Evolutionary conservation across 352 stramenopile species (phyloP).

Genomic region (Phytopythium vexans): DNA sequence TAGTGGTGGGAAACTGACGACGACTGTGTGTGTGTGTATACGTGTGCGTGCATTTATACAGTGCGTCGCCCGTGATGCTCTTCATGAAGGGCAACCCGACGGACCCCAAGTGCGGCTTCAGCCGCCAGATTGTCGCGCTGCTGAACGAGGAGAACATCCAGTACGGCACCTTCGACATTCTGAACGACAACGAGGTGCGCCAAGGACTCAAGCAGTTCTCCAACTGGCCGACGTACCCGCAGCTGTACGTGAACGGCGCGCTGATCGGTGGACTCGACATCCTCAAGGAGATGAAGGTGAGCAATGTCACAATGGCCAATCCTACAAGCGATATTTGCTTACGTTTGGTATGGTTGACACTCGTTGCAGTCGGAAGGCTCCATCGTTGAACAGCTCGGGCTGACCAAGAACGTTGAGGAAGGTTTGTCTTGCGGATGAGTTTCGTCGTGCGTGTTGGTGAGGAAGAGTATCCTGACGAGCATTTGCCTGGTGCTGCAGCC

Average conservation of each 20-base stretch:
- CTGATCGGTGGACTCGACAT: conserved; percentile 97
- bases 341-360: background rate
- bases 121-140: conserved; percentile 91
- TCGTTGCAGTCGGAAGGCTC: conserved; percentile 43
- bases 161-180: conserved; percentile 97
- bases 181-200: conserved; percentile 95
- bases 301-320: background rate
- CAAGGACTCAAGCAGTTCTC: conserved; percentile 96
- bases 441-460: background rate
- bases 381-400: conserved; percentile 72
- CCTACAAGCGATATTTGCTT: background rate
- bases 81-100: conserved; percentile 99
- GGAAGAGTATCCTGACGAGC: background rate
- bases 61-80: conserved; percentile 92
- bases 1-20: background rate
- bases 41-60: conserved; percentile 7
- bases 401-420: conserved; percentile 70
- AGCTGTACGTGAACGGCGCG: conserved; percentile 97
- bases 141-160: conserved; percentile 91
- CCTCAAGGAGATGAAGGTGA: conserved; percentile 94
- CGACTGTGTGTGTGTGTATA: background rate
- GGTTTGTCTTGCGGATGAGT: background rate
- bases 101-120: conserved; percentile 96
- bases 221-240: conserved; percentile 98
- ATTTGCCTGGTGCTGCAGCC: conserved; percentile 18